phyloP scores from a whole-genome alignment of 306 rosid species.

The Carpinus fangiana region DNA sequence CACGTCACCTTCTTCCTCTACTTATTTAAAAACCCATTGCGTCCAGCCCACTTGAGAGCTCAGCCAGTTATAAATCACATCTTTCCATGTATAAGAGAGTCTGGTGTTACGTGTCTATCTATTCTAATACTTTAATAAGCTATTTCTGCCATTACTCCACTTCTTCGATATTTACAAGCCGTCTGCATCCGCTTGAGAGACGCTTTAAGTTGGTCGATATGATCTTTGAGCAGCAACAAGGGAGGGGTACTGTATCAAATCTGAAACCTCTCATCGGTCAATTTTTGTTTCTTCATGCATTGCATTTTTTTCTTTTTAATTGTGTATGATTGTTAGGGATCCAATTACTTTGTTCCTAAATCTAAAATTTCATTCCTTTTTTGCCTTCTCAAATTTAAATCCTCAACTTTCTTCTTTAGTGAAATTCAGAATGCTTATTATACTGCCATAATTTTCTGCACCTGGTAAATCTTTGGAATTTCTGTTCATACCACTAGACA shows the following conservation, averaged over 20 bases:
- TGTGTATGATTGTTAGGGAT: background rate
- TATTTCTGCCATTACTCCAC: slow-evolving; percentile 10
- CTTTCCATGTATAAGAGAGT: slow-evolving; percentile 27
- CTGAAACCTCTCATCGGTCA: background rate
- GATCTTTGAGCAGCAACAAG: slow-evolving; percentile 14
- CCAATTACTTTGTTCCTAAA: background rate
- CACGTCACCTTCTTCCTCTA: slow-evolving; percentile 4
- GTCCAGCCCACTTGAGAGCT: background rate
- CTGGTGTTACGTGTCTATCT: slow-evolving; percentile 6
- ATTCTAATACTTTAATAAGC: slow-evolving; percentile 1
- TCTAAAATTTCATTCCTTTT: background rate
- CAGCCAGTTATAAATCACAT: slow-evolving; percentile 6
- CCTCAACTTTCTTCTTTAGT: background rate
- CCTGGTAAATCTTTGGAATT: background rate
- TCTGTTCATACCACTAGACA: background rate
- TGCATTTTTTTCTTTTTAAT: slow-evolving; percentile 1
- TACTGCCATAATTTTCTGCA: background rate
- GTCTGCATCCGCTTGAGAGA: slow-evolving; percentile 7
- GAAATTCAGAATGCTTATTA: background rate
- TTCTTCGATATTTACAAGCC: slow-evolving; percentile 1
- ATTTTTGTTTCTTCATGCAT: background rate
- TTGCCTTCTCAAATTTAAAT: background rate
- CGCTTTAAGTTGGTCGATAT: slow-evolving; percentile 18
- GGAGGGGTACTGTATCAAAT: slow-evolving; percentile 20
- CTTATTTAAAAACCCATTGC: background rate